A percentile compares a stretch with the other conserved stretches of the same genome.
Conservation (phyloP, 768 basidiomycete species). For the Termitomyces sp. region DNA sequence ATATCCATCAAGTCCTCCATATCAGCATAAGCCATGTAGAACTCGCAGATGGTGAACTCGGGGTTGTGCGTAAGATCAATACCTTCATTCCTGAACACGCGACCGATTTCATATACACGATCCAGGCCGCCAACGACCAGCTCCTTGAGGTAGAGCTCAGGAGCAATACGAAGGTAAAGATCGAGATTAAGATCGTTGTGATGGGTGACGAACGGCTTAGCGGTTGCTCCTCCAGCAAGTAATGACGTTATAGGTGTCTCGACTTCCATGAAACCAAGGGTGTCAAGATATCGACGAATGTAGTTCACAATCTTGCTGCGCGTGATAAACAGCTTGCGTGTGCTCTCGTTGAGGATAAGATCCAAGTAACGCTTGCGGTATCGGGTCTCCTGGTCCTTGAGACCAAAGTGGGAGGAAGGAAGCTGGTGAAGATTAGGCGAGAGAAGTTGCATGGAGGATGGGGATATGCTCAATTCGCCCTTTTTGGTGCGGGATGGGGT, state of each 20-base stretch:
- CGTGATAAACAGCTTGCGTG: constrained; percentile 87
- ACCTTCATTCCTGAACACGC: constrained; percentile 97
- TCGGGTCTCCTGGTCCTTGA: constrained; percentile 96
- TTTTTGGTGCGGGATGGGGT: constrained; percentile 89
- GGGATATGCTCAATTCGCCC: constrained; percentile 90
- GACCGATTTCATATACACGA: constrained; percentile 97
- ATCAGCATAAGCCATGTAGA: constrained; percentile 99
- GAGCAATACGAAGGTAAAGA: constrained; percentile 94
- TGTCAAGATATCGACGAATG: constrained; percentile 85
- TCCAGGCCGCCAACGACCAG: constrained; percentile 96
- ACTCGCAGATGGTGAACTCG: constrained; percentile 99
- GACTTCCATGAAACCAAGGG: constrained; percentile 94
- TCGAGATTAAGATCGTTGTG: constrained; percentile 98
- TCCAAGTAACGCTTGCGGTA: constrained; percentile 99
- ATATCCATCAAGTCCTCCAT: constrained; percentile 99
- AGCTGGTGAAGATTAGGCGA: constrained; percentile 96
- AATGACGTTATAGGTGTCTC: constrained; percentile 98
- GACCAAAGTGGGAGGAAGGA: constrained; percentile 86
- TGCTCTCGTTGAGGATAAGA: constrained; percentile 89
- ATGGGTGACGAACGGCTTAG: constrained; percentile 98
- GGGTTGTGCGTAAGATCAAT: constrained; percentile 99
- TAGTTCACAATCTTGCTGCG: constrained; percentile 91
- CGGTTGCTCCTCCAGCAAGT: constrained; percentile 95
- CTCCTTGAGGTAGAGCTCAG: constrained; percentile 97
- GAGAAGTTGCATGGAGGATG: constrained; percentile 79